Evolutionary conservation across 192 early-diverging fungal species (phyloP), one percentile per base, ranked within the genome.

Genomic region (Gamsiella multidivaricata): DNA sequence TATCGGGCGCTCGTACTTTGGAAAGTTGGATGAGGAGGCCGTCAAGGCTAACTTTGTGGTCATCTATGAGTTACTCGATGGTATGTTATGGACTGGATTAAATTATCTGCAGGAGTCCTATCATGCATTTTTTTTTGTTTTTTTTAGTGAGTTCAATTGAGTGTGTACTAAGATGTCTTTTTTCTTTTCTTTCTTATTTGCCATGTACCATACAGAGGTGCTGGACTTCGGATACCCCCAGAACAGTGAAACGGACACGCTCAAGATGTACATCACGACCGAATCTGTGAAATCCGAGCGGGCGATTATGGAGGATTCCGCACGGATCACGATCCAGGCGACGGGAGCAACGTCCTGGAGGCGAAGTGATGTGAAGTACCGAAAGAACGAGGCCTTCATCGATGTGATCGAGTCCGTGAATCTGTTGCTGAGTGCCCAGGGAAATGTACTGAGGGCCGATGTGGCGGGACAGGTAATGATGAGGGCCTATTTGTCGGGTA

Each of bases 351-450:
- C 94, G 34, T 90, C 93, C 18, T 99, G 96, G 96, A 85, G 97
- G 51, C 79, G 95, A 52, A 90, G 93, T 29, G 97, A 97, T 70
- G 96, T 99, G 62, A 91, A 88, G 71, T 97, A 99, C 83, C 87
- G 95, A 62, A 98, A 98, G 83, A 99, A 99, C 79, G 97, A 99
- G 76, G 96, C 94, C 2, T 78, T 78, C 79, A 87, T 99, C n/a
- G 97, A 99, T 85, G 96, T 99, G 22, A 94, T 99, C 52, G 97
- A 99, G 80, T 92, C 91, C 39, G 95, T 99, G 37, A 99, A 99
- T 69, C 63, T 98, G 43, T 83, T 99, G 51, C 85, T 98, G 79
- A 93, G 91, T 54, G 82, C 75, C 18, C 83, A 80, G 45, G 84
- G 94, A 59, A 98, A 93, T 65, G 90, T 94, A 6, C 85, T 99